Evolutionary conservation across 352 stramenopile species (phyloP).

Genomic region (Lagenidium sp.): DNA sequence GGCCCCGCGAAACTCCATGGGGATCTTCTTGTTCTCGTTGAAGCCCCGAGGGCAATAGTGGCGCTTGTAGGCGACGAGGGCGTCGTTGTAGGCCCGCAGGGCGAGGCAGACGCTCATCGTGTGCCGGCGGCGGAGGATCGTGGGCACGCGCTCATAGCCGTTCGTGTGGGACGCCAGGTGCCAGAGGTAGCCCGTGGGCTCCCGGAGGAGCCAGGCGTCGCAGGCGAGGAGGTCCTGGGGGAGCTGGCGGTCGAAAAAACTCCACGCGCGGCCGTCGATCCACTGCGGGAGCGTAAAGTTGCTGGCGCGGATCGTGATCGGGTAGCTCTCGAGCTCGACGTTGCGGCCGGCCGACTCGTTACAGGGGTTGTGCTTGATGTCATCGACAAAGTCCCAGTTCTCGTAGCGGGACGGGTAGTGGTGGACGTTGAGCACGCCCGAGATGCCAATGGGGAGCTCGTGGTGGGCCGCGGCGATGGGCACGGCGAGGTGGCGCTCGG

Average conservation of each 20-base stretch:
- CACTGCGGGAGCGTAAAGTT: slow-evolving; percentile 72
- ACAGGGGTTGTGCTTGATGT: slow-evolving; percentile 71
- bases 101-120: slow-evolving; percentile 65
- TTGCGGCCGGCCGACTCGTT: slow-evolving; percentile 23
- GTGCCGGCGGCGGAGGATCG: slow-evolving; percentile 69
- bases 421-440: slow-evolving; percentile 62
- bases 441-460: slow-evolving; percentile 41
- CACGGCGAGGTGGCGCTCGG: slow-evolving; percentile 56
- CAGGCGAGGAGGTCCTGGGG: slow-evolving; percentile 61
- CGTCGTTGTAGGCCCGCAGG: slow-evolving; percentile 63
- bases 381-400: slow-evolving; percentile 84
- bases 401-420: slow-evolving; percentile 78
- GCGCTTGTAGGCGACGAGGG: slow-evolving; percentile 39
- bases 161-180: slow-evolving; percentile 61
- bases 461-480: slow-evolving; percentile 62
- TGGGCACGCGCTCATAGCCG: slow-evolving; percentile 68
- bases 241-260: slow-evolving; percentile 51
- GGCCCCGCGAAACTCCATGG: slow-evolving; percentile 38
- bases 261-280: slow-evolving; percentile 71
- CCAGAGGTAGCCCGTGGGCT: slow-evolving; percentile 51
- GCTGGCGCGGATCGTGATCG: slow-evolving; percentile 58
- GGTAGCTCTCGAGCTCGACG: slow-evolving; percentile 57
- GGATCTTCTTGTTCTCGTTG: slow-evolving; percentile 60
- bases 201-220: slow-evolving; percentile 59
- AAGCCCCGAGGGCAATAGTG: slow-evolving; percentile 46